Evolutionary conservation across 78 protist genomes (phyloP), one percentile per base, ranked within the genome.

Genomic region (Dictyostelium intermedium): DNA sequence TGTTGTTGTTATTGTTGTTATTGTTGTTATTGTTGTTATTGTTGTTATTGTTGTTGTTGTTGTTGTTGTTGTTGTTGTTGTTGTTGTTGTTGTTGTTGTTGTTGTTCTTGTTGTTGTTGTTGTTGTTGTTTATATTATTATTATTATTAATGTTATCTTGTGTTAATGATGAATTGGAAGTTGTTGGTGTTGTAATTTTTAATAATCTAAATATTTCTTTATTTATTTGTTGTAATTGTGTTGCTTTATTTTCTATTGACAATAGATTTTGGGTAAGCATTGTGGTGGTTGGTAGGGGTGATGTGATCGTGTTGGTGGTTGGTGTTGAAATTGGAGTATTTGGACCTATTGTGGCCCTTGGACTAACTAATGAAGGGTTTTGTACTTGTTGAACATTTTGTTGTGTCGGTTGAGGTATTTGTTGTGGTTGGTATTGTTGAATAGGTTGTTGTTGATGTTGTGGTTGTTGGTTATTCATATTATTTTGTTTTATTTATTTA

Each of bases 371-470:
- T 10, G 61, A 66, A 25, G 18, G n/a, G 2, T 61, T 25, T 34
- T 18, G 60, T 77, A 16, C 27, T 53, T 85, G 92, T 83, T 83
- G 87, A 23, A 6, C 76, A 20, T 27, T 27, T 34, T 56, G 41
- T 60, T 60, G 76, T 50, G 23, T 47, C 56, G 74, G 92, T 72
- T 72, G 91, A 2, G n/a, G 84, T 23, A 10, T 34, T 61, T 47
- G 56, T 25, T 35, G 61, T 35, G 13, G 61, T 2, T 47, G 84
- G 1, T 23, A 47, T 53, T 74, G 82, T 18, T 72, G 83, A 9
- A 13, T 32, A 53, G n/a, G 66, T 85, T 25, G 72, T 45, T 37
- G 81, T 79, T 77, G 83, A 43, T 77, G 83, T 45, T 77, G 83
- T 18, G 18, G 53, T 30, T 80, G 50, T 80, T 50, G 66, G 9